Conservation (phyloP, 805 yeast species). For the Cyberlindnera mrakii region DNA sequence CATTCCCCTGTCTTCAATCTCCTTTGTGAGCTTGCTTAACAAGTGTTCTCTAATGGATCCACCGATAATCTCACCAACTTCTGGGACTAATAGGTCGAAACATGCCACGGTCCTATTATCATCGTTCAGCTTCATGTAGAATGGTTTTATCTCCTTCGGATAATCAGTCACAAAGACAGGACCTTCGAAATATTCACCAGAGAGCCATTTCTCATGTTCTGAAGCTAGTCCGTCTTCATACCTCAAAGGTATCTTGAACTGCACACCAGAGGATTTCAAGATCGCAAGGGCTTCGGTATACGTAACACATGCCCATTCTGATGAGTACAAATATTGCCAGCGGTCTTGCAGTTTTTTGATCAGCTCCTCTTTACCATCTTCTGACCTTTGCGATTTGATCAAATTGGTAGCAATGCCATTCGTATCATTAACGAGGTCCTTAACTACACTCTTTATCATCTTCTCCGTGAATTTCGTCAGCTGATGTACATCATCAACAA, state of each 20-base stretch:
- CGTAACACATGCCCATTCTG: conserved; percentile 63
- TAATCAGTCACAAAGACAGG: conserved; percentile 91
- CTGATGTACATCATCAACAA: conserved; percentile 49
- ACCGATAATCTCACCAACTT: conserved; percentile 89
- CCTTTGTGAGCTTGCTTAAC: conserved; percentile 37
- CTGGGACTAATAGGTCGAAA: conserved; percentile 84
- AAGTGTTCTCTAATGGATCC: conserved; percentile 88
- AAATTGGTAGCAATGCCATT: conserved; percentile 20
- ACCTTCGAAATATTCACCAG: conserved; percentile 56
- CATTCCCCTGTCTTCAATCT: conserved; percentile 53
- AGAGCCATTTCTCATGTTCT: conserved; percentile 89
- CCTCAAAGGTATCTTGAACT: conserved; percentile 37
- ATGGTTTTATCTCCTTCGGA: conserved; percentile 75
- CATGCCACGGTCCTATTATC: conserved; percentile 70
- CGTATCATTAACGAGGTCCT: conserved; percentile 23
- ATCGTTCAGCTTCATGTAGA: conserved; percentile 71
- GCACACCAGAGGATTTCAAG: conserved; percentile 27
- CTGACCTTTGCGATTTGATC: conserved; percentile 30
- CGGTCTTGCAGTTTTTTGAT: conserved; percentile 32
- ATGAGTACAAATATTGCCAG: conserved; percentile 51
- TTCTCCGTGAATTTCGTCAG: conserved; percentile 61
- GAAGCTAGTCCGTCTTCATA: conserved; percentile 76
- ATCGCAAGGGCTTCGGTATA: conserved; percentile 70
- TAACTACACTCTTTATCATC: conserved; percentile 54
- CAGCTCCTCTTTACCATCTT: conserved; percentile 28